These are phyloP conservation scores for Penicillium psychrosexuale DNA, from an alignment of 2,329 filamentous ascomycete genomes.

Conservation along the genomic window DNA sequence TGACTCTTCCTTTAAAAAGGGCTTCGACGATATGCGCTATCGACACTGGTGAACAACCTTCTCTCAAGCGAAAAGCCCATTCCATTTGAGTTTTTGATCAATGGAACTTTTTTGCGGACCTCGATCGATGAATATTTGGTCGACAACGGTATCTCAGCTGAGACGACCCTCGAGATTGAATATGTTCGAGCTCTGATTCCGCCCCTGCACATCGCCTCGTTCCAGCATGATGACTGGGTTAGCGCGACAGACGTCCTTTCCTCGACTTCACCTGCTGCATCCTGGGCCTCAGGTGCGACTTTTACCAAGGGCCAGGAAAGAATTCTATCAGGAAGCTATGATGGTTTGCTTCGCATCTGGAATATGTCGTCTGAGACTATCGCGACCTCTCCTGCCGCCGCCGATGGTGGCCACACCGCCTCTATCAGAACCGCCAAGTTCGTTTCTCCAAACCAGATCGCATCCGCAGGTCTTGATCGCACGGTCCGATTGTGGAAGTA, in stretches of 20 bases:
- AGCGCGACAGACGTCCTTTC: constrained; percentile 81
- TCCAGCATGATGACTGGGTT: constrained; percentile 98
- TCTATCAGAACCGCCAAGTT: constrained; percentile 82
- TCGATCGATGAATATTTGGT: constrained; percentile 88
- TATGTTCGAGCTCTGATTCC: constrained; percentile 91
- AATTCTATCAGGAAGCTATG: constrained; percentile 89
- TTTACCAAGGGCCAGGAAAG: constrained; percentile 59
- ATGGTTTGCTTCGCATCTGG: constrained; percentile 86
- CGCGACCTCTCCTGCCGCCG: constrained; percentile 66
- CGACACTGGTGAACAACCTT: constrained; percentile 61
- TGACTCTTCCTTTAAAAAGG: constrained; percentile 35
- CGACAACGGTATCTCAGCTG: constrained; percentile 79
- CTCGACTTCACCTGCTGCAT: constrained; percentile 58
- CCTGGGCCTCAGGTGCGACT: constrained; percentile 51
- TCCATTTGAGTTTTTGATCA: constrained; percentile 85
- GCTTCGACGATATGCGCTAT: constrained; percentile 58
- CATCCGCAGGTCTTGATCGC: constrained; percentile 78
- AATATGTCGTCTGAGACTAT: constrained; percentile 82
- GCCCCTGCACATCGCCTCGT: constrained; percentile 83
- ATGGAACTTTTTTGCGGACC: constrained; percentile 85
- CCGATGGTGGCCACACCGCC: constrained; percentile 69
- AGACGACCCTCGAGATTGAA: constrained; percentile 82
- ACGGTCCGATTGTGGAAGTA: constrained; percentile 91
- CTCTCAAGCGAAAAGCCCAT: constrained; percentile 53
- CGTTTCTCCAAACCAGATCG: constrained; percentile 72